Evolutionary conservation across 306 rosid genomes (phyloP), one percentile per base, ranked within the genome.

Genomic region (Carpinus fangiana): DNA sequence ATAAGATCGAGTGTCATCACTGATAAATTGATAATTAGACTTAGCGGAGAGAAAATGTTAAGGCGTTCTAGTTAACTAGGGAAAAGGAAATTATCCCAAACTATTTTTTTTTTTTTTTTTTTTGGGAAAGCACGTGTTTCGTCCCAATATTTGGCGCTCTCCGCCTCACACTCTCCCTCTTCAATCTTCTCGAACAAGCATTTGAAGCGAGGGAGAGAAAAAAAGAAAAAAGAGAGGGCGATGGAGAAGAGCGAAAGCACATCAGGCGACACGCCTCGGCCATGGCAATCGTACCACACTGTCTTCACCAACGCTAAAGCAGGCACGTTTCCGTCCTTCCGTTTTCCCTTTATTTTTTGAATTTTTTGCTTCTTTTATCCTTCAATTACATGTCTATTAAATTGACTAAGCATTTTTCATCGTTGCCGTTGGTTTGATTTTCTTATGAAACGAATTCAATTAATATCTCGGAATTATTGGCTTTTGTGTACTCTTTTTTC

Each of bases 271-370:
- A 38, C 73, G 36, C 78, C 80, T 83, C 90, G 88, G 59, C 97
- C 96, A 73, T 95, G 98, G 98, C 98, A 92, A 52, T 91, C 98
- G 5, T 95, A 91, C 76, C 82, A 88, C 79, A 91, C 93, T 38
- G 98, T 83, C 50, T 95, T 88, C 88, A 95, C 98, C n/a, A 88
- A 76, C 70, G 91, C 97, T 70, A 95, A 95, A 89, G 93, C 98
- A 86, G 97, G 98, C 90, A 41, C 72, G 41, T n/a, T 38, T 51
- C 3, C 13, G 10, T 34, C 48, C 13, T 12, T 17, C 14, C 56
- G 17, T 52, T 72, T 72, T 6, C 23, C 54, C 13, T 8, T 48
- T 10, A 13, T 21, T 11, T 23, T 11, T 8, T 23, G 5, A 1
- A 10, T 4, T 59, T 10, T 2, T 55, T 55, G 26, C 11, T 55